Conservation (phyloP, 805 yeast genomes). For the Saccharomycopsis sp. region DNA sequence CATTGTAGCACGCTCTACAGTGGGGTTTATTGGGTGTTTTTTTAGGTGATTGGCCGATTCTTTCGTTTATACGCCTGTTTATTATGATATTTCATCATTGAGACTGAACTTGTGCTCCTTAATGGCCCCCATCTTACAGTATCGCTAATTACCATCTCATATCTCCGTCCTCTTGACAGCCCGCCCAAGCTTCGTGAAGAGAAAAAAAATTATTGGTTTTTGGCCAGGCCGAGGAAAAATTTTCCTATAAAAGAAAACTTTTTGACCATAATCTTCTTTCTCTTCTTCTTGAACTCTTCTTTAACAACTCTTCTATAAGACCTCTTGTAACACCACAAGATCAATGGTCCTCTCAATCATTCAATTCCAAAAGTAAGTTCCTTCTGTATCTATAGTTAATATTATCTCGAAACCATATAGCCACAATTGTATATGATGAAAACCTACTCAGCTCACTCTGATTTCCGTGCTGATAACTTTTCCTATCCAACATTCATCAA, state of each 20-base stretch:
- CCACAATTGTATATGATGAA: constrained; percentile 28
- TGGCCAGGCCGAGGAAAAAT: not conserved
- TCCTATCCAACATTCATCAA: constrained; percentile 39
- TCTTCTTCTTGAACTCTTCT: not conserved
- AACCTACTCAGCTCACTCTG: constrained; percentile 40
- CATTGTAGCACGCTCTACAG: no score
- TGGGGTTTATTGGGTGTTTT: no score
- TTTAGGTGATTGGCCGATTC: no score
- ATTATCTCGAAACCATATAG: not conserved
- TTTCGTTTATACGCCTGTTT: no score
- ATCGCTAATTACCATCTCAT: no score
- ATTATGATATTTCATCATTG: no score
- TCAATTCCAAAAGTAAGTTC: not conserved
- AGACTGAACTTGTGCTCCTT: no score
- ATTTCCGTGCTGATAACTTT: constrained; percentile 32
- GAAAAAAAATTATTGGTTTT: not conserved
- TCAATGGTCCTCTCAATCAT: not conserved
- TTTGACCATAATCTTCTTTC: not conserved
- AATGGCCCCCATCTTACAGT: no score
- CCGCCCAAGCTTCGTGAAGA: not conserved
- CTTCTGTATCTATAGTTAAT: not conserved
- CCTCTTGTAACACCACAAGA: not conserved
- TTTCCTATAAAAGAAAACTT: not conserved
- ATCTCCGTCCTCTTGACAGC: not conserved
- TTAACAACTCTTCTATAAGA: no score